Percentiles rank a stretch among this genome's conserved stretches.
phyloP scores from a whole-genome alignment of 805 yeast species.

The Metschnikowia baotianmanensis region DNA sequence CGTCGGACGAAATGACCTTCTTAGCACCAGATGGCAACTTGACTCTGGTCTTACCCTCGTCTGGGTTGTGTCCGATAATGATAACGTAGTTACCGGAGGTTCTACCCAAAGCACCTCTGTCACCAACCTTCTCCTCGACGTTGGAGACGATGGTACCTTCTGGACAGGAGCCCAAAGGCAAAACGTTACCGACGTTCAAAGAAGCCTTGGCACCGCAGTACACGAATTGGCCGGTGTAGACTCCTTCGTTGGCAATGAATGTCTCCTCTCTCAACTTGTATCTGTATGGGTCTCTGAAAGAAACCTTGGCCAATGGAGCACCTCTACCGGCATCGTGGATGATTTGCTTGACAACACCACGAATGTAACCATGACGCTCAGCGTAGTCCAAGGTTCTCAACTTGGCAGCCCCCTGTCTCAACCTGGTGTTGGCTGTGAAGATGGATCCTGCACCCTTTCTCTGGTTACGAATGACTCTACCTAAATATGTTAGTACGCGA shows the following conservation, averaged over 20 bases:
- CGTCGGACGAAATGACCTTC: constrained; percentile 91
- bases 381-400: constrained; percentile 98
- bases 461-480: constrained; percentile 99
- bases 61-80: constrained; percentile 99
- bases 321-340: constrained; percentile 99
- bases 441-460: constrained; percentile 99
- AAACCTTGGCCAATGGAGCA: constrained; percentile 98
- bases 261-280: constrained; percentile 97
- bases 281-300: constrained; percentile 89
- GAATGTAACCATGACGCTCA: constrained; percentile 99
- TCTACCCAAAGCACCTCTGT: constrained; percentile 99
- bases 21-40: constrained; percentile 99
- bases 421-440: constrained; percentile 99
- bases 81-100: constrained; percentile 99
- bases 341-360: constrained; percentile 98
- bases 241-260: constrained; percentile 99
- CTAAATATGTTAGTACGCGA: constrained; percentile 36
- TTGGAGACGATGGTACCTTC: constrained; percentile 99
- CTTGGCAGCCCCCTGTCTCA: constrained; percentile 99
- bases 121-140: constrained; percentile 98
- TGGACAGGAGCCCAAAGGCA: constrained; percentile 96
- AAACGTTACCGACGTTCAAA: constrained; percentile 93
- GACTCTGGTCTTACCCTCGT: constrained; percentile 98
- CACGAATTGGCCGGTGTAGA: constrained; percentile 98
- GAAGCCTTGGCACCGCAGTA: constrained; percentile 99